A percentile compares a stretch with the other conserved stretches of the same genome.
phyloP scores from a whole-genome alignment of 768 basidiomycete species.

The Suillus sp. region DNA sequence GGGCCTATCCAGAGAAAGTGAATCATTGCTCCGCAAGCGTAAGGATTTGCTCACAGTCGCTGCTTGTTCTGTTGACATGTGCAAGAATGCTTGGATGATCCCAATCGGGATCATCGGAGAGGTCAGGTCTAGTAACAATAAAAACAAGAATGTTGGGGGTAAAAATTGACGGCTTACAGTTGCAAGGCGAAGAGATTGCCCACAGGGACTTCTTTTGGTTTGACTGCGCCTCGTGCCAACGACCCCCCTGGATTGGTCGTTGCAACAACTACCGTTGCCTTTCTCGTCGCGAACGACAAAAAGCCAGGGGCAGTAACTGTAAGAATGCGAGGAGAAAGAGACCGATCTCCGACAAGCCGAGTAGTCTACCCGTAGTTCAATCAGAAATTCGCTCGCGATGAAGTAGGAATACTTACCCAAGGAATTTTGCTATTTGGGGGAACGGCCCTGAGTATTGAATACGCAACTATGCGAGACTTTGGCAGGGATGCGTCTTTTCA shows the following conservation, averaged over 20 bases:
- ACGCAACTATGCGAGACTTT: conserved; percentile 38
- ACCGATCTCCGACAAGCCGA: conserved; percentile 38
- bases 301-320: conserved; percentile 45
- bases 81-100: conserved; percentile 49
- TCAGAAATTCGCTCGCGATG: conserved; percentile 29
- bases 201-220: conserved; percentile 42
- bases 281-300: conserved; percentile 30
- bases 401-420: conserved; percentile 43
- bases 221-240: conserved; percentile 33
- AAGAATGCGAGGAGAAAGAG: conserved; percentile 47
- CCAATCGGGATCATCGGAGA: conserved; percentile 54
- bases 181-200: conserved; percentile 55
- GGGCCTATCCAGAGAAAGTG: conserved; percentile 49
- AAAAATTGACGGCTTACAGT: conserved; percentile 42
- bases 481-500: conserved; percentile 37
- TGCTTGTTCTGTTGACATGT: conserved; percentile 43
- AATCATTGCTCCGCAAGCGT: not conserved
- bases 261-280: conserved; percentile 46
- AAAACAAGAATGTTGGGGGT: not conserved
- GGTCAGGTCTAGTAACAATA: conserved; percentile 46
- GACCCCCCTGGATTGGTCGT: conserved; percentile 50
- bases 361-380: conserved; percentile 16
- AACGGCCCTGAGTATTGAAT: conserved; percentile 36
- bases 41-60: conserved; percentile 46
- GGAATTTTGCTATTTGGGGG: conserved; percentile 27